Evolutionary conservation across 2,329 filamentous ascomycete genomes (phyloP), one percentile per base, ranked within the genome.

Genomic region (Stagonosporopsis rhizophila): DNA sequence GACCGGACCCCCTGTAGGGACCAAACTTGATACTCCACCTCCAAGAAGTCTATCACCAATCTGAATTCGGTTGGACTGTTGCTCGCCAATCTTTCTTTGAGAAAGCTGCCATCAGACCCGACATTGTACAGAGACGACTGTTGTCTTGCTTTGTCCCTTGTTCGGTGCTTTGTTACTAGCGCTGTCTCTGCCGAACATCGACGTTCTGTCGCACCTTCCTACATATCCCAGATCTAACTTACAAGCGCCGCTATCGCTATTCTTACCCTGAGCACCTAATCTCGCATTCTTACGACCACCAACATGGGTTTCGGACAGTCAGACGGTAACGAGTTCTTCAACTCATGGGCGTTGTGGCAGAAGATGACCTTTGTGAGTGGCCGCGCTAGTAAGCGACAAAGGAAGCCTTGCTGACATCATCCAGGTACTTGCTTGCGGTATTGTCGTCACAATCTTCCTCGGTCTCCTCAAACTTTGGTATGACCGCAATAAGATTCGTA

Each of bases 351-450:
- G 65, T 79, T 95, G 68, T 96, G 92, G 92, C 86, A 95, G 81
- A 87, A 96, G 80, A 88, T 96, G 87, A 90, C 88, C 49, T 91
- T 96, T 79, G 92, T 96, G 80, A 82, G 90, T 82, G 19, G 27
- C 42, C 22, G 14, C 46, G 23, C 45, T 22, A 37, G 17, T 22
- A 41, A 23, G 12, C 30, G 22, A 44, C 34, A 48, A 8, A 52
- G 22, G 11, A 17, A 25, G 27, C 44, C 35, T 27, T 39, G 44
- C 70, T 75, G 68, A 75, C 69, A 39, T 56, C 30, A 56, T 59
- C 15, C 62, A 96, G 91, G 84, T 92, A 27, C 83, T 96, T 44
- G 90, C 82, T 34, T 85, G 85, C 64, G 85, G 84, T 56, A 92
- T 96, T 62, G 83, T 85, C 79, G 63, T 87, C 34, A 90, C 93